phyloP scores from a whole-genome alignment of 129 eudicot genomes.

The Mikania micrantha region DNA sequence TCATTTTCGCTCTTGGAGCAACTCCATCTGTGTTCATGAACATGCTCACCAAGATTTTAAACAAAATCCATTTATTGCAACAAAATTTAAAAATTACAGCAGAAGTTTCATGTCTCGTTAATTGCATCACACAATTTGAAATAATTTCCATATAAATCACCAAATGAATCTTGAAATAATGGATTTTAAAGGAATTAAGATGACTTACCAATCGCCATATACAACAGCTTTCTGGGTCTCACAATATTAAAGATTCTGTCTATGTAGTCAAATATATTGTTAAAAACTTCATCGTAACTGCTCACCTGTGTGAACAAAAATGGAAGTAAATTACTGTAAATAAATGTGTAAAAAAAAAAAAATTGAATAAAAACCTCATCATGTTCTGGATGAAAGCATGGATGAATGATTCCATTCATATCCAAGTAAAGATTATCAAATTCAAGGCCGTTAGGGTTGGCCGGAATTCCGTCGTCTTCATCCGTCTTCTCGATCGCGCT shows the following conservation, averaged over 20 bases:
- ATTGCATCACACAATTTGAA: neutral
- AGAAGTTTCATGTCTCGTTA: too few species aligned
- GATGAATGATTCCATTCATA: slow-evolving; percentile 71
- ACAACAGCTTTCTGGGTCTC: slow-evolving; percentile 53
- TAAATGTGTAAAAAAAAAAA: neutral
- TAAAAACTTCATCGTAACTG: slow-evolving; percentile 44
- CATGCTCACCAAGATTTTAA: too few species aligned
- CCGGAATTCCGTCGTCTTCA: neutral
- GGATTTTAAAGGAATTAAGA: too few species aligned
- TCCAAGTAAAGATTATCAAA: slow-evolving; percentile 59
- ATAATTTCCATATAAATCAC: neutral
- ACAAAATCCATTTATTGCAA: too few species aligned
- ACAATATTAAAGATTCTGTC: slow-evolving; percentile 47
- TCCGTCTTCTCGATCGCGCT: slow-evolving; percentile 29
- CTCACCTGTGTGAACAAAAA: slow-evolving; percentile 14
- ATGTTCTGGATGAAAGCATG: slow-evolving; percentile 67
- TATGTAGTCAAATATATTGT: slow-evolving; percentile 35
- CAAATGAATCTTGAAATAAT: too few species aligned
- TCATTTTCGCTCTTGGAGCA: slow-evolving; percentile 71
- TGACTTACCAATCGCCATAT: slow-evolving; percentile 66
- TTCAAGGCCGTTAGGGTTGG: slow-evolving; percentile 40
- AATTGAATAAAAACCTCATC: neutral
- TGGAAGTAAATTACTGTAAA: neutral
- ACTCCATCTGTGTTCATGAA: slow-evolving; percentile 56
- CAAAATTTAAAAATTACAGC: too few species aligned